A percentile compares a stretch with the other conserved stretches of the same genome.
phyloP scores from a whole-genome alignment of 306 rosid species.

The Glycine latifolia region DNA sequence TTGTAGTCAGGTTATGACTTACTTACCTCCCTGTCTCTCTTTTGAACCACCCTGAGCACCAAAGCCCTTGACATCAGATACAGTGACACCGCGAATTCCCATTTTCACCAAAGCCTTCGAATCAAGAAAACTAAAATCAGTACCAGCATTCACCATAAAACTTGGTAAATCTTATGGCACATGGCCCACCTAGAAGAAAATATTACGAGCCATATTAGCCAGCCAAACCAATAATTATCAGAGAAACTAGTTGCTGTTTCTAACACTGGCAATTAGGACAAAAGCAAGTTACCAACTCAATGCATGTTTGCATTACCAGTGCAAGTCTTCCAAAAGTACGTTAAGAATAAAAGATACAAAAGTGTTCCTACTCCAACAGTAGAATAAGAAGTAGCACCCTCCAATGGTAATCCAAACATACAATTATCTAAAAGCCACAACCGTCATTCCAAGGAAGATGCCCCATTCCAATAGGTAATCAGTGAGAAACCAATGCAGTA shows the following conservation, averaged over 20 bases:
- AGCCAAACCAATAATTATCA: constrained; percentile 18
- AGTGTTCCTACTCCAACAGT: too few species aligned
- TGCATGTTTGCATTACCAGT: too few species aligned
- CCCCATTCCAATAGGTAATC: neutral
- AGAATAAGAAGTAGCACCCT: too few species aligned
- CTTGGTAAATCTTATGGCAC: constrained; percentile 5
- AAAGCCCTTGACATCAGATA: constrained; percentile 90
- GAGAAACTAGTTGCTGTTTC: constrained; percentile 3
- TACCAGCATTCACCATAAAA: constrained; percentile 27
- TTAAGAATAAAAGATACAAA: too few species aligned
- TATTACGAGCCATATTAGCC: neutral
- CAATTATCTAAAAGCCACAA: constrained; percentile 12
- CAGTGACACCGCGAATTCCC: constrained; percentile 92
- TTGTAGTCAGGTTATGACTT: constrained; percentile 35
- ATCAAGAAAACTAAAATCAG: constrained; percentile 34
- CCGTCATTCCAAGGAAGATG: constrained; percentile 10
- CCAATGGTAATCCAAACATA: too few species aligned
- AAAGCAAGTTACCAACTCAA: constrained; percentile 19
- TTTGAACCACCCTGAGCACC: constrained; percentile 95
- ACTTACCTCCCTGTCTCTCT: constrained; percentile 99
- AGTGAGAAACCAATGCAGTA: neutral
- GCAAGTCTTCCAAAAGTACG: too few species aligned
- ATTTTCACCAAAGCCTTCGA: constrained; percentile 80
- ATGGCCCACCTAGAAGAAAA: neutral
- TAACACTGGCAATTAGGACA: neutral